A percentile compares a stretch with the other conserved stretches of the same genome.
phyloP scores from a whole-genome alignment of 192 early-diverging fungal genomes.

The Mortierella alpina region DNA sequence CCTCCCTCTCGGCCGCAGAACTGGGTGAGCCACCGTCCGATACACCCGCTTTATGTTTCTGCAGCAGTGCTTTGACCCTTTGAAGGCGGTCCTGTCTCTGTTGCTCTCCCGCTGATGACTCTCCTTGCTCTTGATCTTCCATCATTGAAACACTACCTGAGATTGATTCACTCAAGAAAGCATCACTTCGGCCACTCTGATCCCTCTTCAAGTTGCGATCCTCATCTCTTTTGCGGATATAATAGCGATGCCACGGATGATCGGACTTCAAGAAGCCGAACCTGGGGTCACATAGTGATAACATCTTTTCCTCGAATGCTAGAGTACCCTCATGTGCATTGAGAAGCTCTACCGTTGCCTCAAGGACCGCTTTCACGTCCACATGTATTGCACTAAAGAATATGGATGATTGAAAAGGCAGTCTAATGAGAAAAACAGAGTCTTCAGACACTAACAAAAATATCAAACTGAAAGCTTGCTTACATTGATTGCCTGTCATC shows the following conservation, averaged over 20 bases:
- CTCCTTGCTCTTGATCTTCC: too few species aligned
- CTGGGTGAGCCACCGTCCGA: too few species aligned
- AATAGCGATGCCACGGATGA: conserved; percentile 35
- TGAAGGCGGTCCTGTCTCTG: conserved; percentile 26
- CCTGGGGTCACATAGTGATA: conserved; percentile 1
- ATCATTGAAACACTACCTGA: not conserved
- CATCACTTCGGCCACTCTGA: not conserved
- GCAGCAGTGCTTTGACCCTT: conserved; percentile 32
- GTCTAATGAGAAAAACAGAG: not conserved
- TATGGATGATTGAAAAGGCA: not conserved
- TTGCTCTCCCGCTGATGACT: too few species aligned
- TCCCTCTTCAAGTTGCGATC: not conserved
- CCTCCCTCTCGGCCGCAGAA: not conserved
- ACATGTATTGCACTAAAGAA: conserved; percentile 13
- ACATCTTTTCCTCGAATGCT: conserved; percentile 19
- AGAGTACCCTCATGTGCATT: not conserved
- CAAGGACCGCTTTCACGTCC: conserved; percentile 37
- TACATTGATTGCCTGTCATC: not conserved
- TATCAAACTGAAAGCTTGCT: not conserved
- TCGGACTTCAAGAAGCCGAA: conserved; percentile 25
- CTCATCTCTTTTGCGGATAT: conserved; percentile 1
- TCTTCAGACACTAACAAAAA: not conserved
- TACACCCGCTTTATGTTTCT: conserved; percentile 10
- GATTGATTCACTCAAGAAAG: not conserved
- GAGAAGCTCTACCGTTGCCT: conserved; percentile 33